Base-by-base conservation (phyloP, 306 rosid species). In the Quercus engelmannii region DNA sequence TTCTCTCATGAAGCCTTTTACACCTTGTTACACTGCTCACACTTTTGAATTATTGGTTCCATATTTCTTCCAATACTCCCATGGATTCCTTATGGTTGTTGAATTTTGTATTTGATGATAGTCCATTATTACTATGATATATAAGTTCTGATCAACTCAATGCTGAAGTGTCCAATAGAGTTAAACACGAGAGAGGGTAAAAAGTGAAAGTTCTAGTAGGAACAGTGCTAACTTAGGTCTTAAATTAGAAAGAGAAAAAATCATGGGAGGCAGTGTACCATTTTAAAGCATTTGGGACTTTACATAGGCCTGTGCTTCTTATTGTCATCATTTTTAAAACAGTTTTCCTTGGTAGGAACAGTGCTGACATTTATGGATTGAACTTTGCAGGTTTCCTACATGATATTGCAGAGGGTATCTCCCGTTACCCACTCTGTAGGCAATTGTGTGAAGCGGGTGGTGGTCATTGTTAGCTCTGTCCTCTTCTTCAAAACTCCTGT, bases 391-490 rank as follows among this genome's bases (percentile, higher is more conserved):
- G 99, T 96, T 82, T 84, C 99, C 41, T 93, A 96, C 49, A 93
- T 96, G 99, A 93, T 96, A 85, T 85, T 96, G 87, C 85, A 86
- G 80, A 90, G 96, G 85, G 99, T 96, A 76, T 96, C 99, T 54
- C 99, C 99, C 67, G 98, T 96, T 73, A 91, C 97, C 15, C 99
- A 91, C 84, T 96, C 99, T 0, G 99, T 93, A 1, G 97, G 92
- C 31, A 96, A 96, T 74, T 93, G 98, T 79, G 89, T 93, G 85
- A 96, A 96, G 89, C 87, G 99, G 33, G 99, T 96, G 73, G 97
- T 90, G 83, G 99, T 96, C 73, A 91, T 96, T 1, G 93, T 90
- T 74, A 96, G 99, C 96, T 85, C 99, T 71, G 96, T 96, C 79
- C 76, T 96, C 84, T 91, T 96, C 89, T 96, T 96, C 90, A 87